Conservation (phyloP, 805 yeast species). For the Candida sphagnicola region DNA sequence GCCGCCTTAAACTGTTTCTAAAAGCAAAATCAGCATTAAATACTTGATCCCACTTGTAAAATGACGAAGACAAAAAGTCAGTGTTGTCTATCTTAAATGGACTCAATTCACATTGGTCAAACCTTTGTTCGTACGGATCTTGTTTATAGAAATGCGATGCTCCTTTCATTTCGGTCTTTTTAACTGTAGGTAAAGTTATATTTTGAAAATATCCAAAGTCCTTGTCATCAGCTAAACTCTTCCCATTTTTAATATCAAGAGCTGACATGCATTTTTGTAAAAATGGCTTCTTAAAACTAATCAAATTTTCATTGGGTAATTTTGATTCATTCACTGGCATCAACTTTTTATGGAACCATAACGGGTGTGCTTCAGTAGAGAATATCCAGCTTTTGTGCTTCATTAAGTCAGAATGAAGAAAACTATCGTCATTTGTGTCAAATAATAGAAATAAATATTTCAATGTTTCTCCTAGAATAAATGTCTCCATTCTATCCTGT, state of each 20-base stretch:
- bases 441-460: conserved; percentile 79
- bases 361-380: conserved; percentile 90
- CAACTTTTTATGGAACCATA: conserved; percentile 54
- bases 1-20: conserved; percentile 38
- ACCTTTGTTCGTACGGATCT: conserved; percentile 15
- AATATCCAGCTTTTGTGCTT: conserved; percentile 50
- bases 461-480: conserved; percentile 81
- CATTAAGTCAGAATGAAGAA: conserved; percentile 31
- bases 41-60: conserved; percentile 34
- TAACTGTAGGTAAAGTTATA: conserved; percentile 10
- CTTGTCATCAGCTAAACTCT: conserved; percentile 1
- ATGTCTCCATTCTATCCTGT: conserved; percentile 88
- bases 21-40: conserved; percentile 44
- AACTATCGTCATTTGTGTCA: conserved; percentile 54
- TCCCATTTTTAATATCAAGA: conserved; percentile 1
- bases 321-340: conserved; percentile 6
- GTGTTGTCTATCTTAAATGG: conserved; percentile 14
- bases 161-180: conserved; percentile 11
- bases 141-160: conserved; percentile 7
- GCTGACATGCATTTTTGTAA: conserved; percentile 3
- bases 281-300: conserved; percentile 3
- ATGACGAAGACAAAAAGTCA: conserved; percentile 31
- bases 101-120: conserved; percentile 27
- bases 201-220: conserved; percentile 12
- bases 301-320: neutral